phyloP scores from a whole-genome alignment of 441 rosid genomes.

The Euphorbia schlechtendalii region DNA sequence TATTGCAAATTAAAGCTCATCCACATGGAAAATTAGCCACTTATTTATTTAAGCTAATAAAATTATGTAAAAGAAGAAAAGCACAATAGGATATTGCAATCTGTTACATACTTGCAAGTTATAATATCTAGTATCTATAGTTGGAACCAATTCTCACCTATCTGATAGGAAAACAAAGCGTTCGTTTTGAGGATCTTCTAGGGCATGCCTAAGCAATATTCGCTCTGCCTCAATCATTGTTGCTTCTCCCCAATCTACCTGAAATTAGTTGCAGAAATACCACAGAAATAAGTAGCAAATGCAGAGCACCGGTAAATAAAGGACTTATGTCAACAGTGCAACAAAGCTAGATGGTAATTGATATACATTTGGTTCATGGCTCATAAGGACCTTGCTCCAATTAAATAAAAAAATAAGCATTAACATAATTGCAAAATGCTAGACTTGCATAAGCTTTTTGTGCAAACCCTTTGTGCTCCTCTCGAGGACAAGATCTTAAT shows the following conservation, averaged over 20 bases:
- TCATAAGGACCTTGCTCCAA: not conserved
- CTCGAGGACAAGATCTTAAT: not conserved
- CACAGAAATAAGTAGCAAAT: conserved; percentile 7
- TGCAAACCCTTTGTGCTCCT: not conserved
- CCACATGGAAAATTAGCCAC: not conserved
- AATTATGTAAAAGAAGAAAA: not conserved
- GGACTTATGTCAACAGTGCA: not conserved
- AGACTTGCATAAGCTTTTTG: not conserved
- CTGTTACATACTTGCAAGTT: too few relatives aligned
- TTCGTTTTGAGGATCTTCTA: conserved; percentile 59
- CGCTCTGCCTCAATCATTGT: conserved; percentile 96
- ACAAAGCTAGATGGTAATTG: not conserved
- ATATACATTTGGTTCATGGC: not conserved
- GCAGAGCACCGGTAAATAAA: too few relatives aligned
- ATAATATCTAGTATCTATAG: conserved; percentile 9
- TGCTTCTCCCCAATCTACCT: conserved; percentile 99
- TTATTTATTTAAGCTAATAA: not conserved
- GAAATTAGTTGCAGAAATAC: conserved; percentile 22
- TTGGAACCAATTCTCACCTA: conserved; percentile 45
- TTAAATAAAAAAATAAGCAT: not conserved
- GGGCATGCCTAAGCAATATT: conserved; percentile 81
- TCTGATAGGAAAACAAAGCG: conserved; percentile 95
- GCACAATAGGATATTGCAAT: not conserved
- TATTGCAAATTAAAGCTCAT: not conserved
- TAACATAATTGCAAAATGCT: not conserved